Conservation (phyloP, 2,329 filamentous ascomycete genomes). For the Tolypocladium amazonense region DNA sequence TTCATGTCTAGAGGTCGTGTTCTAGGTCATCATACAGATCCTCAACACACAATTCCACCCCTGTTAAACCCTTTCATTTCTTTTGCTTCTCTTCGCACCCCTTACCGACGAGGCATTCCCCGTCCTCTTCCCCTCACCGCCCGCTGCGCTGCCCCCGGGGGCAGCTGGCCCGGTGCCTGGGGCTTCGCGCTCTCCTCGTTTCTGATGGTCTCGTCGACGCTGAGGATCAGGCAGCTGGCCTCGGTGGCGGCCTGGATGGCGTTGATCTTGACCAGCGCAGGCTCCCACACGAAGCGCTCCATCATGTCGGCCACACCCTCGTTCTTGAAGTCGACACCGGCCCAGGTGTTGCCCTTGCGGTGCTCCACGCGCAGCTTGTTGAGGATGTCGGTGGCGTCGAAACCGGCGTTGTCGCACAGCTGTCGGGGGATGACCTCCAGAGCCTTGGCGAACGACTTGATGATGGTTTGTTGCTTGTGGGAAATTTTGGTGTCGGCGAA, state of each 20-base stretch:
- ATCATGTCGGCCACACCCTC: slow-evolving; percentile 94
- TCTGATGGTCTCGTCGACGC: slow-evolving; percentile 96
- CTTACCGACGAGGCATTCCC: slow-evolving; percentile 76
- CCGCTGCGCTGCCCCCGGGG: slow-evolving; percentile 77
- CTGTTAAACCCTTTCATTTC: slow-evolving; percentile 1
- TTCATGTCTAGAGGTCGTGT: slow-evolving; percentile 12
- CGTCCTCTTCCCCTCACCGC: slow-evolving; percentile 74
- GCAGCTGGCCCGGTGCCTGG: slow-evolving; percentile 69
- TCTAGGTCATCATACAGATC: slow-evolving; percentile 25
- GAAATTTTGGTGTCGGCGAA: slow-evolving; percentile 88
- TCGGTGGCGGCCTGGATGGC: slow-evolving; percentile 94
- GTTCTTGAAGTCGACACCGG: slow-evolving; percentile 86
- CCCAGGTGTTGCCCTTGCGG: slow-evolving; percentile 85
- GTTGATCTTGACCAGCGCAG: slow-evolving; percentile 90
- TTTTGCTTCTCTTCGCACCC: neutral
- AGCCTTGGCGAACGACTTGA: slow-evolving; percentile 96
- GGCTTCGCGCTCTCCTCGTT: slow-evolving; percentile 89
- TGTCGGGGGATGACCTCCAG: slow-evolving; percentile 94
- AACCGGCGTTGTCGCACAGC: slow-evolving; percentile 96
- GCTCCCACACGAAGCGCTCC: slow-evolving; percentile 95
- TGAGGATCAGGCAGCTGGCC: slow-evolving; percentile 87
- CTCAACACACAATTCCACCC: slow-evolving; percentile 12
- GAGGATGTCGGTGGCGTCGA: slow-evolving; percentile 95
- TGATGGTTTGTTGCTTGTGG: slow-evolving; percentile 93
- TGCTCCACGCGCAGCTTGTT: slow-evolving; percentile 96